Evolutionary conservation across 116 monocot species (phyloP).

Genomic region (Papilionanthe hybrid): DNA sequence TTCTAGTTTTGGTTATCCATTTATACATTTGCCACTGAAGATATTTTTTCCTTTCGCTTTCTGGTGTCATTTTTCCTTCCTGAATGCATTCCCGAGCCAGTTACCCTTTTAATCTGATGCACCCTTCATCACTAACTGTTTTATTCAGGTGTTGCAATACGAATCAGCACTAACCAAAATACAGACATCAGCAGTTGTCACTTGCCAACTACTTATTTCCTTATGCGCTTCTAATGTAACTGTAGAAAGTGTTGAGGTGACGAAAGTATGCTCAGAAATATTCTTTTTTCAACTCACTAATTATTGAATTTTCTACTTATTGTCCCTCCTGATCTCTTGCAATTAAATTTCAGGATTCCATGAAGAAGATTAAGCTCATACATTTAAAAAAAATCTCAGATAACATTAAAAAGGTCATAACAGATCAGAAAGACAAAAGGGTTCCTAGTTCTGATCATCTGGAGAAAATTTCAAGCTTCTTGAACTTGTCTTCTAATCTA

Average conservation of each 20-base stretch:
- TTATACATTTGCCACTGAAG: too few species aligned
- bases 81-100: too few species aligned
- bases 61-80: too few species aligned
- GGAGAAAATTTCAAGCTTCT: conserved; percentile 34
- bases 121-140: too few species aligned
- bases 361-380: conserved; percentile 43
- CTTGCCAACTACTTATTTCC: conserved; percentile 29
- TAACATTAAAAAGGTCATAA: conserved; percentile 45
- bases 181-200: conserved; percentile 19
- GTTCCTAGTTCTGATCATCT: conserved; percentile 35
- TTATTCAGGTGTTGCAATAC: conserved; percentile 45
- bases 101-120: neutral
- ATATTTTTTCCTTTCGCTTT: too few species aligned
- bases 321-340: neutral
- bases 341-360: conserved; percentile 16
- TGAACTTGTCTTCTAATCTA: conserved; percentile 63
- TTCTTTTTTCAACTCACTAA: neutral
- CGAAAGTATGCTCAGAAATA: conserved; percentile 11
- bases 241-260: too few species aligned
- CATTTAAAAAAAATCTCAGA: conserved; percentile 30
- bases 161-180: conserved; percentile 45
- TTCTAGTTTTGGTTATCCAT: too few species aligned
- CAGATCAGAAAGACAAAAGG: conserved; percentile 37
- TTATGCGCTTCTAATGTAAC: conserved; percentile 4
- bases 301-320: conserved; percentile 3